Conservation (phyloP, 371 early-diverging fungal species). For the Coemansia sp. region DNA sequence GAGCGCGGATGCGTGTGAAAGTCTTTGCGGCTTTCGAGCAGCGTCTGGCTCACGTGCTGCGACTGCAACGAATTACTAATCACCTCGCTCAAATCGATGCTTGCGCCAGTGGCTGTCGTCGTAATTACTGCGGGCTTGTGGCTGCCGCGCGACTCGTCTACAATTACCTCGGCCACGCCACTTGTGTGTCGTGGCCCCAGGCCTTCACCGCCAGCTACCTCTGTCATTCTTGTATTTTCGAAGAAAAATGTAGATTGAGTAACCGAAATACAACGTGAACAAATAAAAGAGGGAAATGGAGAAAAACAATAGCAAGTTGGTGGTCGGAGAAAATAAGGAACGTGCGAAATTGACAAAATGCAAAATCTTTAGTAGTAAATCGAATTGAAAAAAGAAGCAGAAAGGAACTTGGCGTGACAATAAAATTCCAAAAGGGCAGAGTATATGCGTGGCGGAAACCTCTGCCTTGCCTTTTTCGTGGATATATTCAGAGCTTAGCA, state of each 20-base stretch:
- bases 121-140: slow-evolving; percentile 23
- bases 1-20: slow-evolving; percentile 53
- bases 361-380: neutral
- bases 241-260: neutral
- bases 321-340: neutral
- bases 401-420: neutral
- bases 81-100: slow-evolving; percentile 37
- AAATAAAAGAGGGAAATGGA: slow-evolving; percentile 1
- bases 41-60: slow-evolving; percentile 16
- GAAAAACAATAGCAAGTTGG: neutral
- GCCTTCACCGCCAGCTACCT: slow-evolving; percentile 2
- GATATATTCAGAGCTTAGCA: slow-evolving; percentile 10
- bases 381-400: neutral
- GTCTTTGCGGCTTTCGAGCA: slow-evolving; percentile 38
- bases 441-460: no score
- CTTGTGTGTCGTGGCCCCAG: neutral
- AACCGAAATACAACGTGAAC: neutral
- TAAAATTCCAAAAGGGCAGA: neutral
- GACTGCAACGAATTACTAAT: slow-evolving; percentile 5
- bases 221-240: slow-evolving; percentile 5
- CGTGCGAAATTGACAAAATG: neutral
- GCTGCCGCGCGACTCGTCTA: slow-evolving; percentile 27
- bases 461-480: no score
- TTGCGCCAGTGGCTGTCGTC: slow-evolving; percentile 34
- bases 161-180: slow-evolving; percentile 25